Evolutionary conservation across 2,329 filamentous ascomycete species (phyloP), one percentile per base, ranked within the genome.

Genomic region (Hymenoscyphus occultus): DNA sequence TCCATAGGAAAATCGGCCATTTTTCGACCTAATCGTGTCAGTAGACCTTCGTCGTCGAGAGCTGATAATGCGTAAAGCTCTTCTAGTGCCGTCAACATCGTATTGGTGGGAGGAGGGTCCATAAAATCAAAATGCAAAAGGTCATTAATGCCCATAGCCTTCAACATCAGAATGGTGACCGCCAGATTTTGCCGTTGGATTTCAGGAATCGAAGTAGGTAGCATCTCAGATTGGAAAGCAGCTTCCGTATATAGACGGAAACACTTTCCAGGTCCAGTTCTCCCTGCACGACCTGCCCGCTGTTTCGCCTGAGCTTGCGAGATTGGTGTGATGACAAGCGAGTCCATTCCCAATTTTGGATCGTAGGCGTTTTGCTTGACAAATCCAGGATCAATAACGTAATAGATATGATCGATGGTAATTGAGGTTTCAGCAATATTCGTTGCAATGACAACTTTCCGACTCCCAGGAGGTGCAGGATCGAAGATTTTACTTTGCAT

Each of bases 1-100:
- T 98, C 93, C 92, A 98, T 98, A 0, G 95, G 95, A 77, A 98
- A 98, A 74, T 99, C 94, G 12, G 95, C 93, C 94, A 99, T 98
- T 77, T 97, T 96, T 57, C 95, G 87, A 7, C 95, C 95, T 1
- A 97, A 84, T 6, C 95, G 88, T 0, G 95, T 99, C 1, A 99
- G 81, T 0, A 99, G 83, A 14, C 95, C 95, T 83, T 99, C 95
- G 72, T 99, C 94, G 69, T 99, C 95, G 0, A 99, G 83, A 0
- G 94, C 94, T 3, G 90, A 92, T 12, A 99, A 81, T 0, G 93
- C 92, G 74, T 99, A 99, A 0, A 99, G 83, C 75, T 98, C 95
- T 78, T 99, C 96, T 3, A 99, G 81, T 0, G 95, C 95, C 60
- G 93, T 96, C 69, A 99, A 84, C 92, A 98, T 97, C 13, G 95